Conservation (phyloP, 1,284 basidiomycete species). For the Moesziomyces antarcticus region DNA sequence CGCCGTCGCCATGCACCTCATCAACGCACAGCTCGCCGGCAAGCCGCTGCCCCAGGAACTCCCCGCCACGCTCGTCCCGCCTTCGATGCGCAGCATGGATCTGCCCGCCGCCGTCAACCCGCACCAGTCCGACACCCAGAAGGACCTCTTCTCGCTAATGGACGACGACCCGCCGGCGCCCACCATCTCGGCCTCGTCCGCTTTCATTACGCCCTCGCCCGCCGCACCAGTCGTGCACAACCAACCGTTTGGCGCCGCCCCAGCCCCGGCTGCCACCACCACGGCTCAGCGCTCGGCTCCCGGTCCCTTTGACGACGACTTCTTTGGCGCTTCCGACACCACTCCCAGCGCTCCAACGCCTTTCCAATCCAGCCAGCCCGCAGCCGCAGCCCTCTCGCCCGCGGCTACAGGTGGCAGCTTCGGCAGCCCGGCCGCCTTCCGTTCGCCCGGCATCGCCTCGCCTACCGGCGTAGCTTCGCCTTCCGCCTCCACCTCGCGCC, state of each 20-base stretch:
- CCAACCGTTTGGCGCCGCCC: constrained; percentile 55
- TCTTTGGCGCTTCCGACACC: constrained; percentile 36
- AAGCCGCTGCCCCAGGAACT: constrained; percentile 77
- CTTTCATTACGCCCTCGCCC: constrained; percentile 51
- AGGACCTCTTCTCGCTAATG: constrained; percentile 71
- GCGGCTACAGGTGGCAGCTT: constrained; percentile 52
- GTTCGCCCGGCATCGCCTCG: constrained; percentile 32
- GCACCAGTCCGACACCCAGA: constrained; percentile 65
- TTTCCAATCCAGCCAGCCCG: constrained; percentile 15
- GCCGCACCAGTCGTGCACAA: constrained; percentile 40
- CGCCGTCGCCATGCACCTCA: constrained; percentile 94
- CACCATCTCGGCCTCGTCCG: constrained; percentile 55
- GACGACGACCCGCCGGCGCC: constrained; percentile 73
- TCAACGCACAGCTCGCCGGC: constrained; percentile 87
- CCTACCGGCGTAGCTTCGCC: constrained; percentile 26
- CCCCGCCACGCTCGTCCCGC: constrained; percentile 82
- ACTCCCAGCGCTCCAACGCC: constrained; percentile 25
- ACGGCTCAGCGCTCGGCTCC: constrained; percentile 27
- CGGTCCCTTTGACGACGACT: constrained; percentile 61
- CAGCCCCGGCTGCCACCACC: constrained; percentile 70
- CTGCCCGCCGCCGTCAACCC: constrained; percentile 60
- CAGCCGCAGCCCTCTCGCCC: constrained; percentile 44
- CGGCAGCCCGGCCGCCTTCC: constrained; percentile 26
- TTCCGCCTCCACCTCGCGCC: constrained; percentile 30
- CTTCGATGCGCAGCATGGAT: constrained; percentile 74